Evolutionary conservation across 805 yeast species (phyloP).

Genomic region (Myxozyma neotropica): DNA sequence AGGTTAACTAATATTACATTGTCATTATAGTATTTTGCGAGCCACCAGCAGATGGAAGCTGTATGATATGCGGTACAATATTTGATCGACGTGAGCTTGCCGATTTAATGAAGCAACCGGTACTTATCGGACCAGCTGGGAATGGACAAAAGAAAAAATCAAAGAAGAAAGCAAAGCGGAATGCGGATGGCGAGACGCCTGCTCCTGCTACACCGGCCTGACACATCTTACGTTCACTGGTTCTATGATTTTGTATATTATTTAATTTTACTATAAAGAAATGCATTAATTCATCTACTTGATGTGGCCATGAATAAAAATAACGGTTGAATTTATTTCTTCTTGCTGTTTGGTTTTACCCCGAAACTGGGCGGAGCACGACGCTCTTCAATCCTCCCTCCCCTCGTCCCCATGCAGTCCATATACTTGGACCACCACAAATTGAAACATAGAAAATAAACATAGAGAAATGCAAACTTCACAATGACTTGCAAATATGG

Average conservation of each 20-base stretch:
- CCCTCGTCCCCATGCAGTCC: no score
- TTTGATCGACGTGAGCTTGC: slow-evolving; percentile 68
- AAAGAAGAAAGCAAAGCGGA: slow-evolving; percentile 9
- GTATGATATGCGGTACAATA: slow-evolving; percentile 84
- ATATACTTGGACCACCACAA: no score
- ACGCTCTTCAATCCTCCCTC: no score
- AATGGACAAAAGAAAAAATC: slow-evolving; percentile 43
- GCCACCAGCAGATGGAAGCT: slow-evolving; percentile 60
- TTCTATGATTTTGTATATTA: background rate
- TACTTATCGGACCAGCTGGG: slow-evolving; percentile 48
- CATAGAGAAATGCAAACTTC: no score
- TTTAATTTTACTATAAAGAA: no score
- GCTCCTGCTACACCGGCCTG: slow-evolving; percentile 2
- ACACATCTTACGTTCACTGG: background rate
- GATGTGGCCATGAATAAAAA: no score
- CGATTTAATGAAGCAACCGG: slow-evolving; percentile 62
- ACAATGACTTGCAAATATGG: no score
- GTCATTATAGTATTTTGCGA: slow-evolving; percentile 51
- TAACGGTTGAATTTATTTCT: no score
- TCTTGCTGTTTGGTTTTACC: no score
- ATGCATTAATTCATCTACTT: no score
- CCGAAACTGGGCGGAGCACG: no score
- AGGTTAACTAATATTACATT: background rate
- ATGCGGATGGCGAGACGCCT: slow-evolving; percentile 3
- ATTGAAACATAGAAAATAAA: no score